Evolutionary conservation across 345 rosid genomes (phyloP).

Genomic region (Eutrema heterophyllum): DNA sequence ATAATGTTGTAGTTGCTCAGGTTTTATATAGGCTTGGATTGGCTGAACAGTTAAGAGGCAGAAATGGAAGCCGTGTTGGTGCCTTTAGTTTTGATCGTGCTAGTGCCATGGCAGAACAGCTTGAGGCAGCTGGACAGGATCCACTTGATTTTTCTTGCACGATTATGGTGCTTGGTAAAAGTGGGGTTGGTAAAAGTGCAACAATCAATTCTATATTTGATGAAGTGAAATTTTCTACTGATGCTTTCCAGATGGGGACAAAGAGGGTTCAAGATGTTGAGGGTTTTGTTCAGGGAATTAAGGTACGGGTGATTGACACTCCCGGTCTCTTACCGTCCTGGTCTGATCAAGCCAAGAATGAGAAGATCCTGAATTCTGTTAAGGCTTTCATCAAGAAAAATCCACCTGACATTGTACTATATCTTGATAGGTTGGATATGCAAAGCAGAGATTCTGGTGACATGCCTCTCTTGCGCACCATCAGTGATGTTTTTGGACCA

Average conservation of each 20-base stretch:
- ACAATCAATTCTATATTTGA: conserved; percentile 97
- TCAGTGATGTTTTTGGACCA: conserved; percentile 86
- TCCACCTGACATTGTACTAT: conserved; percentile 94
- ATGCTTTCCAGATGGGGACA: conserved; percentile 90
- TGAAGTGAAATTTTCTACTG: conserved; percentile 77
- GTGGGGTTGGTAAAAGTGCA: conserved; percentile 98
- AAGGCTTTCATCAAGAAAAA: conserved; percentile 76
- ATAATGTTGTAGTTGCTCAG: conserved; percentile 99
- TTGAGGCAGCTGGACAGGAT: conserved; percentile 90
- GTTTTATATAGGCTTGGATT: conserved; percentile 94
- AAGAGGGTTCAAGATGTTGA: conserved; percentile 92
- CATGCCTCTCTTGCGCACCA: conserved; percentile 92
- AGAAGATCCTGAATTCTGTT: conserved; percentile 81
- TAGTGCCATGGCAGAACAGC: conserved; percentile 97
- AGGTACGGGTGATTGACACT: conserved; percentile 95
- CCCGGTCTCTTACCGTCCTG: conserved; percentile 95
- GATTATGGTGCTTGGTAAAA: conserved; percentile 96
- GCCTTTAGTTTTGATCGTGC: conserved; percentile 99
- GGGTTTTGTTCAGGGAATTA: conserved; percentile 96
- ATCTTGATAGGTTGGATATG: conserved; percentile 96
- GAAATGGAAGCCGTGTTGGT: conserved; percentile 99
- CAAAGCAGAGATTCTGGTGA: conserved; percentile 93
- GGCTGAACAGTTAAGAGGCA: conserved; percentile 95
- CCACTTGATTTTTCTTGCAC: conserved; percentile 99
- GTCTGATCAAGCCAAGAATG: conserved; percentile 92